Conservation (phyloP, 345 rosid genomes). For the Syzygium aqueum region DNA sequence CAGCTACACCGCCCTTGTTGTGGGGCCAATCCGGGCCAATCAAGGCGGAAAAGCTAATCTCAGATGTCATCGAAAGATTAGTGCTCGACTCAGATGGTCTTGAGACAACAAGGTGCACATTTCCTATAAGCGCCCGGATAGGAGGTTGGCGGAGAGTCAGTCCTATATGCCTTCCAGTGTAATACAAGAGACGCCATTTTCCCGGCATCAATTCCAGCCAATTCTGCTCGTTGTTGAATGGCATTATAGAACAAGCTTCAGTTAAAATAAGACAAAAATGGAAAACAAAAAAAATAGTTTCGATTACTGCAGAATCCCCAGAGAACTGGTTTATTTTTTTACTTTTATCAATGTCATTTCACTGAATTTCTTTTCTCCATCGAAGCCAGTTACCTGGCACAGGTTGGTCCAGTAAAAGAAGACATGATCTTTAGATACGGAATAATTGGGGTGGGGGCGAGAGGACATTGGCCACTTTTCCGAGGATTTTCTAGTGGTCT, state of each 20-base stretch:
- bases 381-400: not conserved
- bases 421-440: not conserved
- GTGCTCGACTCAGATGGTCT: slow-evolving; percentile 28
- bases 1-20: slow-evolving; percentile 49
- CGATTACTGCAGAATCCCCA: not conserved
- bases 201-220: slow-evolving; percentile 87
- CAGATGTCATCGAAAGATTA: slow-evolving; percentile 40
- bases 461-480: not conserved
- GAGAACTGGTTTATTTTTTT: not conserved
- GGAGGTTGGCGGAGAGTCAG: slow-evolving; percentile 85
- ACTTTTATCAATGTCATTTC: not conserved
- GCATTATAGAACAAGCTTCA: not conserved
- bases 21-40: slow-evolving; percentile 66
- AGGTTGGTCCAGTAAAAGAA: not conserved
- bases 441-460: not conserved
- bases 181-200: slow-evolving; percentile 81
- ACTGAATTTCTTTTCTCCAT: not conserved
- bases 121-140: slow-evolving; percentile 58
- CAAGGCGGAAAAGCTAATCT: slow-evolving; percentile 54
- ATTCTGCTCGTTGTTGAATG: slow-evolving; percentile 26
- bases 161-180: slow-evolving; percentile 84
- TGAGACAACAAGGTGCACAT: slow-evolving; percentile 40
- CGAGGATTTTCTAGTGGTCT: not conserved
- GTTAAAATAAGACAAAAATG: not conserved
- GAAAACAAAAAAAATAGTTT: not conserved